Evolutionary conservation across 2,329 filamentous ascomycete genomes (phyloP).

Genomic region (Hyphodiscus sp.): DNA sequence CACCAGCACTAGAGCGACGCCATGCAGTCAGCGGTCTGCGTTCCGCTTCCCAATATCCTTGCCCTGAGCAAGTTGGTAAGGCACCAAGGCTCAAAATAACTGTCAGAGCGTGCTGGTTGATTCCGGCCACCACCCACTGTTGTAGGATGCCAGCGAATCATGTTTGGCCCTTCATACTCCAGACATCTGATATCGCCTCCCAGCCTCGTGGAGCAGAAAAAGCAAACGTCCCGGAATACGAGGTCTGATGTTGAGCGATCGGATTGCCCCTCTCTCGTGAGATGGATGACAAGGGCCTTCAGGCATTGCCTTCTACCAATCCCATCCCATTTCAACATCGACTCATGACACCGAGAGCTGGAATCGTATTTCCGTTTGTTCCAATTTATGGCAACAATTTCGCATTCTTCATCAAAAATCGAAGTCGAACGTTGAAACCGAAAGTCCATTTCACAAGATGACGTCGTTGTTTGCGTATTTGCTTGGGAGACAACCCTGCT

Average conservation of each 20-base stretch:
- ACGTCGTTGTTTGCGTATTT: background rate
- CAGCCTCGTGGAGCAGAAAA: background rate
- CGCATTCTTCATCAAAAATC: background rate
- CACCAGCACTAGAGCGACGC: background rate
- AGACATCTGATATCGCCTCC: too few species aligned
- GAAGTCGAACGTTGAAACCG: background rate
- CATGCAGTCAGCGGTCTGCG: background rate
- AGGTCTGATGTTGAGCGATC: background rate
- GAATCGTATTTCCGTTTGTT: background rate
- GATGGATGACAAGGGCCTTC: background rate
- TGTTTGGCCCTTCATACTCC: background rate
- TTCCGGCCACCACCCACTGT: background rate
- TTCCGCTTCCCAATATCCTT: background rate
- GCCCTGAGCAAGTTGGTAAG: background rate
- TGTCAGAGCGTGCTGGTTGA: background rate
- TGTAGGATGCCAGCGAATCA: background rate
- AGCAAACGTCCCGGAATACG: background rate
- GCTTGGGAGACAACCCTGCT: background rate
- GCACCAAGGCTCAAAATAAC: background rate
- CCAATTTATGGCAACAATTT: background rate
- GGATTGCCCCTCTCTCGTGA: background rate
- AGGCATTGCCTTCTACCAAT: background rate
- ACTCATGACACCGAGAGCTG: background rate
- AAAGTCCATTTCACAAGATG: background rate
- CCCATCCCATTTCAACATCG: background rate